These are phyloP conservation scores for Fusarium torreyae DNA, from an alignment of 2,329 filamentous ascomycete genomes.

Conservation along the genomic window DNA sequence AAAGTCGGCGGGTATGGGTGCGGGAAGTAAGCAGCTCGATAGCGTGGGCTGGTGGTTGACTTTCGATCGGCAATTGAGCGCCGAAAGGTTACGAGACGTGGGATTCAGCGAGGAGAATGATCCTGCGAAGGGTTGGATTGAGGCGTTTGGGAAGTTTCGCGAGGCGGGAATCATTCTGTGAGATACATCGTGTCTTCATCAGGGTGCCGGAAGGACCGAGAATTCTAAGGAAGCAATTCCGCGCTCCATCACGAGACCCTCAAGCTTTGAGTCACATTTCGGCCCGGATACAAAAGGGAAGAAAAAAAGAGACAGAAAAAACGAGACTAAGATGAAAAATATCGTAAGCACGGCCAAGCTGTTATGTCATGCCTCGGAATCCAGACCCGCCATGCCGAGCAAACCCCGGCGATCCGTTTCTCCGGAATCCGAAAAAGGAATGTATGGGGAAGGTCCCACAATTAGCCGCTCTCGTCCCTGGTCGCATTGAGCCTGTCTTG, in stretches of 20 bases:
- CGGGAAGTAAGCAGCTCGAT: constrained; percentile 58
- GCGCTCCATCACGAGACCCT: neutral
- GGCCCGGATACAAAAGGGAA: neutral
- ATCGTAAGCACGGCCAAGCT: neutral
- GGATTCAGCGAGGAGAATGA: constrained; percentile 59
- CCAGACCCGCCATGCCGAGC: constrained; percentile 25
- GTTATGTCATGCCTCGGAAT: constrained; percentile 25
- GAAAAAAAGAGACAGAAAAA: neutral
- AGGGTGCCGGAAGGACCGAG: too few species aligned
- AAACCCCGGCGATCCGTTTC: constrained; percentile 26
- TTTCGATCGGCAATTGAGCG: constrained; percentile 64
- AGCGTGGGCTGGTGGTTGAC: constrained; percentile 63
- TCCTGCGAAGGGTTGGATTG: constrained; percentile 49
- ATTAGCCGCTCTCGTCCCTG: constrained; percentile 29
- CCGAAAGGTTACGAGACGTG: constrained; percentile 56
- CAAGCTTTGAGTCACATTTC: neutral
- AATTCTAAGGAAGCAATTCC: neutral
- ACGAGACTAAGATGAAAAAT: neutral
- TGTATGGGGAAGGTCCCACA: constrained; percentile 17
- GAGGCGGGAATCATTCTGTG: constrained; percentile 9
- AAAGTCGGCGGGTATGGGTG: constrained; percentile 53
- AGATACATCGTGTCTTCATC: too few species aligned
- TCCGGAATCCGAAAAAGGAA: constrained; percentile 23
- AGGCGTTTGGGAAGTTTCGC: constrained; percentile 9
- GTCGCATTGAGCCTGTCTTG: constrained; percentile 7